A percentile compares a stretch with the other conserved stretches of the same genome.
These are phyloP conservation scores for Aeschynomene evenia DNA, from an alignment of 306 rosid genomes.

Conservation along the genomic window DNA sequence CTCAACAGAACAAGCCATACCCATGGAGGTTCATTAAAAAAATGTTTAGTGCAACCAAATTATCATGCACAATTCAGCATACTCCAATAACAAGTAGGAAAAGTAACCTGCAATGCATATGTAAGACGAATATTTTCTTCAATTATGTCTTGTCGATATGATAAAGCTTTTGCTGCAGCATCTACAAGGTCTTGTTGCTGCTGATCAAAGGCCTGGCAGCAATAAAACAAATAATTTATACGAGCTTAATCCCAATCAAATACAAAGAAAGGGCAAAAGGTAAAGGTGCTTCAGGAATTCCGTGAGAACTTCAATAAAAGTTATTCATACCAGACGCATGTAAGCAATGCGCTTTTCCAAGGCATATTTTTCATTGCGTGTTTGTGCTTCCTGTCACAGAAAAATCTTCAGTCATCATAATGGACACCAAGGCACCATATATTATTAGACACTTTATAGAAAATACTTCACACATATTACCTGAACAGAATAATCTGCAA, in stretches of 20 bases:
- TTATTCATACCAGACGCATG: slow-evolving; percentile 77
- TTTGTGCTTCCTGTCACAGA: slow-evolving; percentile 71
- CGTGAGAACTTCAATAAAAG: neutral
- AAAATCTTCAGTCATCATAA: slow-evolving; percentile 23
- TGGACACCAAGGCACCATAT: neutral
- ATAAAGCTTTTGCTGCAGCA: slow-evolving; percentile 63
- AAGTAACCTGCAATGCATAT: slow-evolving; percentile 57
- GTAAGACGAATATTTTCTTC: slow-evolving; percentile 96
- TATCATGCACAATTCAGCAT: slow-evolving; percentile 6
- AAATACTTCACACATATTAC: slow-evolving; percentile 40
- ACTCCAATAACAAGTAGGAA: neutral
- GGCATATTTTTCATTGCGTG: slow-evolving; percentile 75
- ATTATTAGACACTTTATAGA: neutral
- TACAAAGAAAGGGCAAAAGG: neutral
- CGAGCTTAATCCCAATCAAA: slow-evolving; percentile 21
- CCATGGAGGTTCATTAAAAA: slow-evolving; percentile 26
- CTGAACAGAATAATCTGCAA: slow-evolving; percentile 86
- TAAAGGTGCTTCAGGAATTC: slow-evolving; percentile 23
- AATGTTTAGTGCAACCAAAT: slow-evolving; percentile 13
- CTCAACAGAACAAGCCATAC: slow-evolving; percentile 2
- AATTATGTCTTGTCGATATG: slow-evolving; percentile 84
- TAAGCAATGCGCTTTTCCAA: slow-evolving; percentile 95
- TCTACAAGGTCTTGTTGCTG: slow-evolving; percentile 69
- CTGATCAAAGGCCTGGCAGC: slow-evolving; percentile 59
- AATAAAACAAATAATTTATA: slow-evolving; percentile 16